These are phyloP conservation scores for Nepenthes alata DNA, from an alignment of 179 eudicot genomes.

Conservation along the genomic window DNA sequence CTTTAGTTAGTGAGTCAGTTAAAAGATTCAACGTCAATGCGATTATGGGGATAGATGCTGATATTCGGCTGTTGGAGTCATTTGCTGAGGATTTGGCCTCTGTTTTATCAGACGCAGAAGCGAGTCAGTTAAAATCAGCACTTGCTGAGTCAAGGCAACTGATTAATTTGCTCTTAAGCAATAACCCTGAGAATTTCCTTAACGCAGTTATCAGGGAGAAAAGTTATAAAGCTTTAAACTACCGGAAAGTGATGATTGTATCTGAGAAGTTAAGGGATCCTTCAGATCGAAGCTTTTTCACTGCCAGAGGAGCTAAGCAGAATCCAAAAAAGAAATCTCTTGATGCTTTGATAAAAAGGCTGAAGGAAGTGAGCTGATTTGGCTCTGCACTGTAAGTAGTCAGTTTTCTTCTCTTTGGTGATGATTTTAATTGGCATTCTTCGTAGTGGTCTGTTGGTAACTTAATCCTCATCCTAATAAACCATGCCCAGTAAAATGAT, in stretches of 20 bases:
- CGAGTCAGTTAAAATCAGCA: slow-evolving; percentile 48
- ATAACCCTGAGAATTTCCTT: slow-evolving; percentile 79
- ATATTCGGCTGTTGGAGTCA: slow-evolving; percentile 60
- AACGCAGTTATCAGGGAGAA: slow-evolving; percentile 92
- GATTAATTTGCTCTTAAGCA: slow-evolving; percentile 73
- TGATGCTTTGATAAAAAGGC: slow-evolving; percentile 70
- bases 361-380: slow-evolving; percentile 57
- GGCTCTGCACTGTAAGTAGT: slow-evolving; percentile 30
- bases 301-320: slow-evolving; percentile 54
- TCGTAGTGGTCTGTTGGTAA: background rate
- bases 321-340: slow-evolving; percentile 82
- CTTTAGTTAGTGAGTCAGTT: slow-evolving; percentile 65
- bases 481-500: slow-evolving; percentile 3
- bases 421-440: background rate
- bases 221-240: slow-evolving; percentile 75
- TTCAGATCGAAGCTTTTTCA: slow-evolving; percentile 66
- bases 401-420: slow-evolving; percentile 16
- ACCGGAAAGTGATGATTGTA: slow-evolving; percentile 68
- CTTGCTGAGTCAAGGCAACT: slow-evolving; percentile 75
- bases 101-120: slow-evolving; percentile 58
- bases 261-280: slow-evolving; percentile 80
- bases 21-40: slow-evolving; percentile 76
- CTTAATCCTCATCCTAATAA: background rate
- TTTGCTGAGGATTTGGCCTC: slow-evolving; percentile 71
- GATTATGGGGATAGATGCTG: slow-evolving; percentile 69